A percentile compares a stretch with the other conserved stretches of the same genome.
Conservation (phyloP, 139 green algal species). For the Chlamydomonas asymmetrica region DNA sequence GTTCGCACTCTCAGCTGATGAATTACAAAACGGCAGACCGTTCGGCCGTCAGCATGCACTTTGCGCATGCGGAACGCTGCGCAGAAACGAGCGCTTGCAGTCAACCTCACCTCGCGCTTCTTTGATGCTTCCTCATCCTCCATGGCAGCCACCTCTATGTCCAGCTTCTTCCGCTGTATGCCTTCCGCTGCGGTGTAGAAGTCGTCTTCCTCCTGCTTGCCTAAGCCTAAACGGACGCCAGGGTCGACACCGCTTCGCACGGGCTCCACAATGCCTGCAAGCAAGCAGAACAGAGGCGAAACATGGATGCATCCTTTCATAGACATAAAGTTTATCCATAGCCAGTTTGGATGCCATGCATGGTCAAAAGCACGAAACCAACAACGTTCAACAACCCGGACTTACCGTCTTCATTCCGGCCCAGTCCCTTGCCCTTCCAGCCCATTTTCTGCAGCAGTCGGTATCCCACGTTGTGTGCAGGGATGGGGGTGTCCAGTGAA, state of each 20-base stretch:
- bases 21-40: too few species aligned
- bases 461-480: conserved; percentile 74
- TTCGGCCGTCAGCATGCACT: too few species aligned
- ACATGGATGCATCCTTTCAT: too few species aligned
- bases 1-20: too few species aligned
- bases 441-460: conserved; percentile 82
- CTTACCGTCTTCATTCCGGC: conserved; percentile 67
- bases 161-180: conserved; percentile 68
- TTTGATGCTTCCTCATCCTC: conserved; percentile 69
- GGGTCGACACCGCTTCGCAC: conserved; percentile 64
- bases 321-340: too few species aligned
- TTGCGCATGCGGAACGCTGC: too few species aligned
- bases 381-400: not conserved
- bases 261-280: conserved; percentile 82
- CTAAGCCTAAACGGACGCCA: conserved; percentile 73
- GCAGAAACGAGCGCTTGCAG: too few species aligned
- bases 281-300: too few species aligned
- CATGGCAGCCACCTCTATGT: conserved; percentile 81
- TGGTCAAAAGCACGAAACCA: not conserved
- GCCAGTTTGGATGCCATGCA: not conserved
- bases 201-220: conserved; percentile 81
- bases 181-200: conserved; percentile 75
- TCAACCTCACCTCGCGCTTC: conserved; percentile 62
- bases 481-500: conserved; percentile 14
- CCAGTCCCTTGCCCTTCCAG: conserved; percentile 81